phyloP scores from a whole-genome alignment of 2,329 filamentous ascomycete genomes.

The Fusarium pininemorale region DNA sequence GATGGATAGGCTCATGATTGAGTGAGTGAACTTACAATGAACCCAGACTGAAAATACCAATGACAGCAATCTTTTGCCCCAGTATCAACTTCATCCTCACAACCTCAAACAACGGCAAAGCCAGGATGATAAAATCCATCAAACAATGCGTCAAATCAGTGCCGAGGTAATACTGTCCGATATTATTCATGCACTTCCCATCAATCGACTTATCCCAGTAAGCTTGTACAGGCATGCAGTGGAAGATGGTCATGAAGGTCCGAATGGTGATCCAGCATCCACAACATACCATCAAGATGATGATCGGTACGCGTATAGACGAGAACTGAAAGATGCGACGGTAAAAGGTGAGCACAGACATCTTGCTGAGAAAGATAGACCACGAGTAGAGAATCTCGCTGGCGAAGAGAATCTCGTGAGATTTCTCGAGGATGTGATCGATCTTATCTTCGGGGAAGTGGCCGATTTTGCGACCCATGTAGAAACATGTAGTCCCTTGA shows the following conservation, averaged over 20 bases:
- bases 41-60: constrained; percentile 23
- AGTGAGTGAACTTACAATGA: constrained; percentile 1
- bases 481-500: constrained; percentile 16
- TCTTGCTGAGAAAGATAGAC: constrained; percentile 43
- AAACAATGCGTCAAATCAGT: constrained; percentile 29
- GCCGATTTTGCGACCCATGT: constrained; percentile 25
- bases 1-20: background rate
- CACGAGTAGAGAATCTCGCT: constrained; percentile 38
- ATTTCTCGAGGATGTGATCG: constrained; percentile 23
- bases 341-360: constrained; percentile 44
- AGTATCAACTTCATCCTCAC: constrained; percentile 13
- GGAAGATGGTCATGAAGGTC: constrained; percentile 29
- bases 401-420: constrained; percentile 17
- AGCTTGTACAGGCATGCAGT: constrained; percentile 27
- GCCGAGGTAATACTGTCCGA: constrained; percentile 13
- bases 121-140: constrained; percentile 28
- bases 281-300: constrained; percentile 34
- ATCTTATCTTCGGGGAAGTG: constrained; percentile 5
- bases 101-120: constrained; percentile 16
- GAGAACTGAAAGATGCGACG: constrained; percentile 42
- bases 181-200: constrained; percentile 6
- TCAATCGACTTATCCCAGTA: constrained; percentile 29
- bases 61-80: constrained; percentile 27
- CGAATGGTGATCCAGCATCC: constrained; percentile 43
- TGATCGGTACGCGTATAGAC: constrained; percentile 41